Base-by-base conservation (phyloP, 2,329 filamentous ascomycete species). In the Alternaria gaisen region DNA sequence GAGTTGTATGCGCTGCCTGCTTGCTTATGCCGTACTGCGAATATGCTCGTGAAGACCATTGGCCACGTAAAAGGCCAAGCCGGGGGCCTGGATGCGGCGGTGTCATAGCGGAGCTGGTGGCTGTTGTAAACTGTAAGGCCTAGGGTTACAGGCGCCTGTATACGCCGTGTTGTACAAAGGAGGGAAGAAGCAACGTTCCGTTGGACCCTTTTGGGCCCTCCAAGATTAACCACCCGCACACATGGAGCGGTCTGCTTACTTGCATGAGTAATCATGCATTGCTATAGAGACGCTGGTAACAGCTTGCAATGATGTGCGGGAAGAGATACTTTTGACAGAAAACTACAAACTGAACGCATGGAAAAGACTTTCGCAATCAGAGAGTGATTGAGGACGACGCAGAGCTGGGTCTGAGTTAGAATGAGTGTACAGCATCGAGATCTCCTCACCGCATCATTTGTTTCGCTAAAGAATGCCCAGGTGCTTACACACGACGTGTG, bases 61-160 rank as follows among this genome's bases (percentile, higher is more conserved):
- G 44, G 56, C 50, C 18, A 14, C 9, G 34, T 22, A 26, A 34
- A 40, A 26, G 22, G 18, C 12, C 16, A 30, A 18, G 14, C 16
- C 24, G 11, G 34, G 24, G 41, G 26, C 24, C 18, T 47, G 34
- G 11, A 34, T 26, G 26, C 48, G 12, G 34, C 24, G 26, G 16
- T 53, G 51, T 54, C 40, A 20, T 47, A 24, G 42, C 51, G 51
- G 36, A 22, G 54, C 46, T 44, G 24, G 20, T 51, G 34, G 42
- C n/a, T 30, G 30, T 22, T 24, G 32, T 38, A 34, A 38, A 16
- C 46, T 50, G 30, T n/a, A 26, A 50, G 20, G 30, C 46, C 46
- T 14, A 50, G 32, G 36, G 20, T 11, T 50, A 50, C 46, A 50
- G 30, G 16, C 46, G 46, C 46, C 46, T 18, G 14, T 50, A 24